Evolutionary conservation across 306 rosid genomes (phyloP).

Genomic region (Alnus rubra): DNA sequence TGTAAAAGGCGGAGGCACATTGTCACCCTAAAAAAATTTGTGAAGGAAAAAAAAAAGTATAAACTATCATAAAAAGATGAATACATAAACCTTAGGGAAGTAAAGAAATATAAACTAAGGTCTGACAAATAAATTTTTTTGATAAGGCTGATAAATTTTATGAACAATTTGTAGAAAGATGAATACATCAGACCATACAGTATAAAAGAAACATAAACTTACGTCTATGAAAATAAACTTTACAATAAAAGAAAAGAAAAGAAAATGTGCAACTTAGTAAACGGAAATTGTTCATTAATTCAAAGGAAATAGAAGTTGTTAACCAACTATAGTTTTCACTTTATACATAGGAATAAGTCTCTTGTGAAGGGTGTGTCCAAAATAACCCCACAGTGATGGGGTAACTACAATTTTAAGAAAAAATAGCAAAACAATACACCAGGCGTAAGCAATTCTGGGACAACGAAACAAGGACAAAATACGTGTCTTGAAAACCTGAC

Average conservation of each 20-base stretch:
- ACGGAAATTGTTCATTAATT: neutral
- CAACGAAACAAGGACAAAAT: neutral
- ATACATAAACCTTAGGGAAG: neutral
- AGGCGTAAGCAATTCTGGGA: neutral
- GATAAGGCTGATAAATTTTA: too few species aligned
- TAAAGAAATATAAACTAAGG: neutral
- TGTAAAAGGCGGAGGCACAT: slow-evolving; percentile 74
- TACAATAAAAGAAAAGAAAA: neutral
- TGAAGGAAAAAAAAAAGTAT: slow-evolving; percentile 2
- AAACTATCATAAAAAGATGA: slow-evolving; percentile 4
- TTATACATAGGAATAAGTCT: neutral
- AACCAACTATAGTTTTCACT: neutral
- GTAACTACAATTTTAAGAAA: neutral
- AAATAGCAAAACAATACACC: neutral
- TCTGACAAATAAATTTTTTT: neutral
- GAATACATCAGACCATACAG: neutral
- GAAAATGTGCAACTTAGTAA: neutral
- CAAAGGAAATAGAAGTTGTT: neutral
- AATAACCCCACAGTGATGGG: neutral
- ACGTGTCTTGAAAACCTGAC: too few species aligned
- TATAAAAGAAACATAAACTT: neutral
- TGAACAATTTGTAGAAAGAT: slow-evolving; percentile 1
- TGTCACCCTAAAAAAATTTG: slow-evolving; percentile 61
- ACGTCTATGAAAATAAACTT: neutral
- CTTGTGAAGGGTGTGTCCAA: neutral